Base-by-base conservation (phyloP, 2,329 filamentous ascomycete genomes). In the Aureobasidium sp. region DNA sequence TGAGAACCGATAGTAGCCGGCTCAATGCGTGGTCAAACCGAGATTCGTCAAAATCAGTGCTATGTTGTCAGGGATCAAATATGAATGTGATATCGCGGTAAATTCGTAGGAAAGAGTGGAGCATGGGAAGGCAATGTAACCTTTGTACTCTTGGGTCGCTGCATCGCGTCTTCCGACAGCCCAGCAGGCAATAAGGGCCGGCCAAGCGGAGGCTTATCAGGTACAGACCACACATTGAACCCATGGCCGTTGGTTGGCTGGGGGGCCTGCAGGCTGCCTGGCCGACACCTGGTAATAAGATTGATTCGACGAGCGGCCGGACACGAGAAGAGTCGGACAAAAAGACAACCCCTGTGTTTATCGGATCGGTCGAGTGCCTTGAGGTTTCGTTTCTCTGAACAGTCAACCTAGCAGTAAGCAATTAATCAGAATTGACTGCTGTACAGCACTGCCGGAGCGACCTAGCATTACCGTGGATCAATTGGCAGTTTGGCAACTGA, bases 201-300 rank as follows among this genome's bases (percentile, higher is more conserved):
- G 12, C 31, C 41, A 59, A 48, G 55, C 55, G 41, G 55, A 17
- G 55, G 55, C 55, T 58, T 58, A 58, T 47, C 55, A 47, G 29
- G 39, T 58, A 58, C 55, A 45, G 55, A 36, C 49, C 25, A 53
- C 36, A 31, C 22, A 53, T 12, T 22, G 55, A 20, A 27, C n/a
- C 15, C 20, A 27, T 34, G 39, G 42, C 55, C 29, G 55, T 48
- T 59, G 55, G 55, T 59, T 48, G 39, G 53, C 12, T 39, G 41
- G 45, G 55, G 53, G 55, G 55, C 55, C 48, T 59, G 55, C 31
- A 59, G 29, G 55, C 31, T 48, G 29, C 42, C 42, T 48, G 41
- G n/a, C 29, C 34, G 41, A 44, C 41, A 20, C 11, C 39, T 59
- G 55, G 55, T 48, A 59, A 14, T 20, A 29, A 15, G 27, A 15